These are phyloP conservation scores for Aspergillus tanneri DNA, from an alignment of 2,329 filamentous ascomycete species.

Conservation along the genomic window DNA sequence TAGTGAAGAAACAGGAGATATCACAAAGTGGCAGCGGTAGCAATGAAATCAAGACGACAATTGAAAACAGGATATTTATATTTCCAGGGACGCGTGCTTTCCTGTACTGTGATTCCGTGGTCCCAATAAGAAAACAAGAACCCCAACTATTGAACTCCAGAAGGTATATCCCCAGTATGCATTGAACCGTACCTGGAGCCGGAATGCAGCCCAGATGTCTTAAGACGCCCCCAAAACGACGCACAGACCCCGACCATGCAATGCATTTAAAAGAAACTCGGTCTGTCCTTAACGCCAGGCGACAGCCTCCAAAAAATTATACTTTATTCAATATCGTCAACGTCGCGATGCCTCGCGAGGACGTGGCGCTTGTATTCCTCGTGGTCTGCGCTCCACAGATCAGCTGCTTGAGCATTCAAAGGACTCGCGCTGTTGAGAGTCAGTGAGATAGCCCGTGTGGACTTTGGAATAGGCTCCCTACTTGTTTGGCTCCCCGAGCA, in stretches of 20 bases:
- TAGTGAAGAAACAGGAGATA: no score
- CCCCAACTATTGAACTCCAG: conserved; percentile 18
- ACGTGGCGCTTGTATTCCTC: conserved; percentile 80
- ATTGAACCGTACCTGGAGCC: conserved; percentile 6
- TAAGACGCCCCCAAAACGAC: no score
- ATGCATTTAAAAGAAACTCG: conserved; percentile 1
- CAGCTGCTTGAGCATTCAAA: conserved; percentile 91
- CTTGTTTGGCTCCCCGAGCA: conserved; percentile 98
- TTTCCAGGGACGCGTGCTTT: no score
- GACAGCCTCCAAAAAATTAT: conserved; percentile 6
- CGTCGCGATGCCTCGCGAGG: conserved; percentile 61
- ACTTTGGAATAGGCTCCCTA: conserved; percentile 48
- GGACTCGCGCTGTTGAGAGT: conserved; percentile 70
- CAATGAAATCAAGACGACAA: no score
- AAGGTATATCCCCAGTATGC: conserved; percentile 12
- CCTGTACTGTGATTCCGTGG: conserved; percentile 1
- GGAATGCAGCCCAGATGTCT: background rate
- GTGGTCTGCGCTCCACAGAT: conserved; percentile 88
- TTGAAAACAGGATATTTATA: no score
- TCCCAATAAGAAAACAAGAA: conserved; percentile 5
- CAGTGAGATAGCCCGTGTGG: background rate
- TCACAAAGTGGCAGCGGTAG: no score
- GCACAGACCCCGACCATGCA: conserved; percentile 3
- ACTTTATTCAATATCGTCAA: conserved; percentile 47
- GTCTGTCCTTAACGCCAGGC: conserved; percentile 2